Evolutionary conservation across 306 rosid genomes (phyloP).

Genomic region (Betula pendula): DNA sequence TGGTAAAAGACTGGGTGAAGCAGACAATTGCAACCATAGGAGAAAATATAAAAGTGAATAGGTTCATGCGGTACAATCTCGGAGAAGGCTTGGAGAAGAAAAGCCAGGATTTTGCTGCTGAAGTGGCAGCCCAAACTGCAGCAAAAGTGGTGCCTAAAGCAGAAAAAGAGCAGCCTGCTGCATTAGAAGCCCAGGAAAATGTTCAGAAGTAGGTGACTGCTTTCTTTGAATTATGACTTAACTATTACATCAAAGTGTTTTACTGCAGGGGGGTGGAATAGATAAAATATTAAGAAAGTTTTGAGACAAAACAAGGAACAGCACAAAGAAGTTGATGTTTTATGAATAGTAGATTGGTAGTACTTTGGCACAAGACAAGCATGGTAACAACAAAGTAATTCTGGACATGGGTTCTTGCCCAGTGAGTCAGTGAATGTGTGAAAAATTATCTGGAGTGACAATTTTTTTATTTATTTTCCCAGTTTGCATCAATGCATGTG

Average conservation of each 20-base stretch:
- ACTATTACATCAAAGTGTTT: constrained; percentile 3
- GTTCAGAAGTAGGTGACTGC: constrained; percentile 63
- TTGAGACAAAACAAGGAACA: background rate
- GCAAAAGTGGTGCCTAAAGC: constrained; percentile 53
- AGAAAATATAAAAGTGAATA: constrained; percentile 91
- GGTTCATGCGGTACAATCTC: constrained; percentile 89
- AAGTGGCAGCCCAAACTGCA: constrained; percentile 96
- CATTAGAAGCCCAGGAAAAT: constrained; percentile 53
- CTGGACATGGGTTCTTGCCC: background rate
- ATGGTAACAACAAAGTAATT: background rate
- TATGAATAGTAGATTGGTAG: background rate
- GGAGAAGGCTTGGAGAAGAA: constrained; percentile 98
- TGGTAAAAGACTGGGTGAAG: constrained; percentile 83
- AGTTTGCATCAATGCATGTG: background rate
- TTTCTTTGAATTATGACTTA: constrained; percentile 18
- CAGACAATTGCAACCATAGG: constrained; percentile 95
- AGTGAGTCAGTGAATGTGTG: background rate
- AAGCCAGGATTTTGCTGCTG: constrained; percentile 98
- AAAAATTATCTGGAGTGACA: background rate
- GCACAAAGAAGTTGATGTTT: background rate
- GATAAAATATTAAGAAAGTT: constrained; percentile 10
- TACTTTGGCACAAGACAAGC: background rate
- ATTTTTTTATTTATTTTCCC: background rate
- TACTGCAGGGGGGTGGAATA: constrained; percentile 10
- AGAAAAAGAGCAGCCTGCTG: constrained; percentile 56